These are phyloP conservation scores for Spergularia azorica DNA, from an alignment of 179 eudicot genomes.

Conservation along the genomic window DNA sequence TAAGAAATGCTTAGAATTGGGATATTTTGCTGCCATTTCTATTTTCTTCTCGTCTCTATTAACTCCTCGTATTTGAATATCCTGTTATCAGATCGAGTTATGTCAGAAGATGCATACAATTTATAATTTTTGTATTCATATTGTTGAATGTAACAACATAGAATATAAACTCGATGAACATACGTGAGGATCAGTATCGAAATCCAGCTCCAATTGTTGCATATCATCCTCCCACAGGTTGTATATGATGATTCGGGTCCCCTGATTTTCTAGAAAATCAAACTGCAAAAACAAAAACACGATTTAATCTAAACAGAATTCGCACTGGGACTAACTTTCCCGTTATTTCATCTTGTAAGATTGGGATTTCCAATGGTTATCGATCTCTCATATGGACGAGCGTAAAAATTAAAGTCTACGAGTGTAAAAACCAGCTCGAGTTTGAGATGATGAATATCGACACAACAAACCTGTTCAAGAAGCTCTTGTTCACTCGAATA, in stretches of 20 bases:
- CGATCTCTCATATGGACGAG: background rate
- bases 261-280: constrained; percentile 47
- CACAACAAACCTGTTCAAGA: constrained; percentile 49
- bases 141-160: too few relatives aligned
- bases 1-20: constrained; percentile 62
- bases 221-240: constrained; percentile 81
- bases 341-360: too few relatives aligned
- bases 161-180: constrained; percentile 10
- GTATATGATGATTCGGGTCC: constrained; percentile 64
- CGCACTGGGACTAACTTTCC: too few relatives aligned
- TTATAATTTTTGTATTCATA: too few relatives aligned
- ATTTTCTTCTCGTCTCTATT: constrained; percentile 70
- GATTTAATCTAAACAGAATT: too few relatives aligned
- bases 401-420: too few relatives aligned
- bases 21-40: constrained; percentile 54
- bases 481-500: constrained; percentile 59
- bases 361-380: background rate
- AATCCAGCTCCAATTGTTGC: constrained; percentile 64
- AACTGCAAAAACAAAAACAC: constrained; percentile 36
- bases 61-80: constrained; percentile 77
- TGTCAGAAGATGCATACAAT: background rate
- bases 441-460: background rate
- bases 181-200: constrained; percentile 62
- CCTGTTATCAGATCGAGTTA: constrained; percentile 41
- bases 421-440: background rate